These are phyloP conservation scores for Conringia planisiliqua DNA, from an alignment of 345 rosid genomes.

Conservation along the genomic window DNA sequence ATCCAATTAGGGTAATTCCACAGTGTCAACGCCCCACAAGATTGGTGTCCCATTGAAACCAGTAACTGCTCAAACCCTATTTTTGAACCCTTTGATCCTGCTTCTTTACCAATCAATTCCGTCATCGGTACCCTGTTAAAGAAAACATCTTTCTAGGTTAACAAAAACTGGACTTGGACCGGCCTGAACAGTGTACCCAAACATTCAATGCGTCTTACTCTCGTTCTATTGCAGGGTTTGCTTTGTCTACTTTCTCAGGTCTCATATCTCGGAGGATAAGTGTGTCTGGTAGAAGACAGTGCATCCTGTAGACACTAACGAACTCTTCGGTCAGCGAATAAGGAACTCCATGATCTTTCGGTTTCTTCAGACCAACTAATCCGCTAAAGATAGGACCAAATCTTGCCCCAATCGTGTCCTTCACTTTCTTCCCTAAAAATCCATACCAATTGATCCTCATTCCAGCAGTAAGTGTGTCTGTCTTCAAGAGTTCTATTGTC, in stretches of 20 bases:
- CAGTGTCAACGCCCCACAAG: conserved; percentile 58
- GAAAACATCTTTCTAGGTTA: not conserved
- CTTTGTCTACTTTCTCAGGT: conserved; percentile 31
- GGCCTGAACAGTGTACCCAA: not conserved
- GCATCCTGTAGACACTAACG: conserved; percentile 70
- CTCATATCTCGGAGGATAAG: conserved; percentile 53
- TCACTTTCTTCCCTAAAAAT: conserved; percentile 63
- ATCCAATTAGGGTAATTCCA: conserved; percentile 84
- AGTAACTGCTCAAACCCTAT: conserved; percentile 62
- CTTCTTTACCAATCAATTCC: conserved; percentile 55
- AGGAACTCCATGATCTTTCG: conserved; percentile 78
- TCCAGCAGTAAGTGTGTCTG: conserved; percentile 62
- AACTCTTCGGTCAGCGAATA: conserved; percentile 75
- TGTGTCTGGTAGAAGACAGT: conserved; percentile 59
- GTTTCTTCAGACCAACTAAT: conserved; percentile 64
- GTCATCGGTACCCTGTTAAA: conserved; percentile 51
- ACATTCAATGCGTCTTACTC: conserved; percentile 39
- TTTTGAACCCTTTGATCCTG: conserved; percentile 40
- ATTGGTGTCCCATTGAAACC: conserved; percentile 72
- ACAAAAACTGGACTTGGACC: not conserved
- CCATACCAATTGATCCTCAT: conserved; percentile 83
- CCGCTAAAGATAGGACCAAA: conserved; percentile 60
- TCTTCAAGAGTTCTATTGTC: conserved; percentile 72
- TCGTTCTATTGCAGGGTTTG: conserved; percentile 43
- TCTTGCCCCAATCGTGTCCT: conserved; percentile 55